phyloP scores from a whole-genome alignment of 164 flowering plant species.

The Cinnamomum micranthum region DNA sequence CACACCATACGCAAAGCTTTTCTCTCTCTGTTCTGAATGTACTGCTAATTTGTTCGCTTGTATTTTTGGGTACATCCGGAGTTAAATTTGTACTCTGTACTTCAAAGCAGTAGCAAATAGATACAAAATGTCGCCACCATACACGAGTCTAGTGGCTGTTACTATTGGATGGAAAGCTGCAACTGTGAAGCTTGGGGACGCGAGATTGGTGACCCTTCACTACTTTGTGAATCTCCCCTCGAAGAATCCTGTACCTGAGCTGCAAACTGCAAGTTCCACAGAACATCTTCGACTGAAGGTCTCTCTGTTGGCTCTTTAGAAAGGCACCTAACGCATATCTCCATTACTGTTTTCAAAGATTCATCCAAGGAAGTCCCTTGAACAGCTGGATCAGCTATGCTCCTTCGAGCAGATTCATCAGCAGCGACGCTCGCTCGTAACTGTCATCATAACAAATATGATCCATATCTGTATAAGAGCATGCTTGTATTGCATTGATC shows the following conservation, averaged over 20 bases:
- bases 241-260: constrained; percentile 88
- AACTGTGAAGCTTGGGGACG: neutral
- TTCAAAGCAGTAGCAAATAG: too few relatives aligned
- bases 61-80: too few relatives aligned
- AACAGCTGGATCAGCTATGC: constrained; percentile 47
- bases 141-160: neutral
- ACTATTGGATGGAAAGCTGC: constrained; percentile 1
- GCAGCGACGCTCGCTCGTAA: constrained; percentile 34
- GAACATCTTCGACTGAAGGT: constrained; percentile 86
- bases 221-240: constrained; percentile 57
- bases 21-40: too few relatives aligned
- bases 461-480: too few relatives aligned
- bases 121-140: too few relatives aligned
- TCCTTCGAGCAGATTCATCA: constrained; percentile 47
- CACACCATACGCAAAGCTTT: too few relatives aligned
- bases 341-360: constrained; percentile 76
- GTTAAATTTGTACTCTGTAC: too few relatives aligned
- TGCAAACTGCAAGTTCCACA: constrained; percentile 97
- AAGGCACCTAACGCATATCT: constrained; percentile 63
- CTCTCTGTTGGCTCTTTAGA: constrained; percentile 51
- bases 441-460: constrained; percentile 25
- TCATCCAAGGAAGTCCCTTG: constrained; percentile 42
- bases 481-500: too few relatives aligned
- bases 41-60: too few relatives aligned
- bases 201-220: constrained; percentile 56